Base-by-base conservation (phyloP, 176 grass and related monocot genomes). In the Melocanna baccifera region DNA sequence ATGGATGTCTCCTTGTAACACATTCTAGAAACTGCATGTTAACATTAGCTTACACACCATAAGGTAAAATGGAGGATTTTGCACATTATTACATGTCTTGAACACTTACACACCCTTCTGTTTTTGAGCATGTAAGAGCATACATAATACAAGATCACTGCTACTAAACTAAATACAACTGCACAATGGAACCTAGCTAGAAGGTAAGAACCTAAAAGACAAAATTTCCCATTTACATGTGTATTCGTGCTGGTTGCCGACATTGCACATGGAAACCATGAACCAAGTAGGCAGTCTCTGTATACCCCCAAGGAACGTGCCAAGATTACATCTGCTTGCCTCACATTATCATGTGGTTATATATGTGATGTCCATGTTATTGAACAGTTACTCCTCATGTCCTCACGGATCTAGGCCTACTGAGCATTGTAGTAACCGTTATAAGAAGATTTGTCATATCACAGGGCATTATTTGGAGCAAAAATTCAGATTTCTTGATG, bases 11-110 rank as follows among this genome's bases (percentile, higher is more conserved):
- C 19, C 37, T 75, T 23, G 75, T 9, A 57, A 19, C 40, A 3
- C 32, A 73, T 66, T 26, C 22, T 19, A 64, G 42, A 39, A 51
- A 64, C 1, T 23, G 3, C 10, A 83, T 16, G 14, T 36, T 64
- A 36, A 22, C 47, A 40, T 77, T 76, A 43, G 19, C 6, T 46
- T 69, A 25, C 75, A 85, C 22, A 30, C 43, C 11, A 22, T 10
- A 65, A 63, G 72, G 39, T 71, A 48, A 43, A 78, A 22, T 88
- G 0, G 9, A 84, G 13, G 14, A 79, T 67, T 73, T 51, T 66
- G 30, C 30, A 14, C 15, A 65, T 28, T 42, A 67, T 9, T 58
- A 78, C 18, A 78, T 55, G 25, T 28, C 75, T 84, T 73, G 36
- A 71, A 40, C 25, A 79, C 30, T 81, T 25, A 23, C 22, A 41